Conservation (phyloP, 768 basidiomycete genomes). For the Glaciozyma martinii region DNA sequence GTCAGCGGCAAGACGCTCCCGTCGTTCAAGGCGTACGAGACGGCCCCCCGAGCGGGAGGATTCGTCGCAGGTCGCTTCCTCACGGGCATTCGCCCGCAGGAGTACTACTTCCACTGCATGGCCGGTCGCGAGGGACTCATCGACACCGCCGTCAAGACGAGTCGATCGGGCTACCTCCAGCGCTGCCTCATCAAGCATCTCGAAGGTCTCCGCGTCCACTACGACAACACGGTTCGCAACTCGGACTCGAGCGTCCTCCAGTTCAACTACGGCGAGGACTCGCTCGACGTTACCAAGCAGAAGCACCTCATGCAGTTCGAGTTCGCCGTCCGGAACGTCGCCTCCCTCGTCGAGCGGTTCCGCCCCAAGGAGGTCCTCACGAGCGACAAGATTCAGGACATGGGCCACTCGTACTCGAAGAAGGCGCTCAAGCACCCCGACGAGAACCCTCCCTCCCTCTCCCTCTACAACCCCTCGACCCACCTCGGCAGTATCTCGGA, state of each 20-base stretch:
- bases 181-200: constrained; percentile 97
- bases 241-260: constrained; percentile 89
- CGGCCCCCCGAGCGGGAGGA: constrained; percentile 94
- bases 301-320: constrained; percentile 90
- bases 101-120: constrained; percentile 99
- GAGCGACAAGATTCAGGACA: constrained; percentile 47
- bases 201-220: constrained; percentile 91
- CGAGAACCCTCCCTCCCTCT: constrained; percentile 58
- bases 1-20: constrained; percentile 97
- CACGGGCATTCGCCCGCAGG: constrained; percentile 94
- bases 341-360: constrained; percentile 65
- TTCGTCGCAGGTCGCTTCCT: constrained; percentile 97
- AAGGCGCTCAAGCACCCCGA: constrained; percentile 68
- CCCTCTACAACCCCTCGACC: constrained; percentile 64
- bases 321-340: constrained; percentile 78
- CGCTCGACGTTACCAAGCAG: constrained; percentile 91
- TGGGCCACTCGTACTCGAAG: constrained; percentile 68
- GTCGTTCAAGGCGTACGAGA: constrained; percentile 93
- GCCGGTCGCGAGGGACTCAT: constrained; percentile 97
- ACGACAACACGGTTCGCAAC: constrained; percentile 95
- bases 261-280: constrained; percentile 94
- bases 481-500: constrained; percentile 88
- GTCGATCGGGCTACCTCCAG: constrained; percentile 94
- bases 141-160: constrained; percentile 98
- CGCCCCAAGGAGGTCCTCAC: constrained; percentile 48